Evolutionary conservation across 495 filamentous ascomycete genomes (phyloP).

Genomic region (Neurospora terricola): DNA sequence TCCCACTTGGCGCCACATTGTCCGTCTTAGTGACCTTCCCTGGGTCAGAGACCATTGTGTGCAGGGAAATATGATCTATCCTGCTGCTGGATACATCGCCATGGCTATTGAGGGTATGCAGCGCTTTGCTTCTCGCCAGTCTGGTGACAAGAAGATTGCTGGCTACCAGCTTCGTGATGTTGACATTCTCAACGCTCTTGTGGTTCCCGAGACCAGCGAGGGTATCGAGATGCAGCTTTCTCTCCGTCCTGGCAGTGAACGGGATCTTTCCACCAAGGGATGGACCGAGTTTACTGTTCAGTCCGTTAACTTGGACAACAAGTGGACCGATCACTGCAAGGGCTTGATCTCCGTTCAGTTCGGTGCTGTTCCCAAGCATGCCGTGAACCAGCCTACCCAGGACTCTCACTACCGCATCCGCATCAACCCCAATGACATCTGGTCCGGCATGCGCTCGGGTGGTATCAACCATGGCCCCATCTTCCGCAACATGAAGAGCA

Average conservation of each 20-base stretch:
- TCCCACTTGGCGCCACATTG: conserved; percentile 31
- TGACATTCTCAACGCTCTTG: conserved; percentile 29
- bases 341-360: conserved; percentile 21
- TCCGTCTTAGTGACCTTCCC: conserved; percentile 31
- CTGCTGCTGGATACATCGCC: conserved; percentile 41
- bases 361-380: neutral
- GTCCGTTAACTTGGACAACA: conserved; percentile 36
- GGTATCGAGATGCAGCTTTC: conserved; percentile 32
- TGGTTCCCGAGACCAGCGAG: conserved; percentile 28
- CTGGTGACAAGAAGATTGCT: neutral
- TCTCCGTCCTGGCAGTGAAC: conserved; percentile 30
- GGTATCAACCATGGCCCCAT: conserved; percentile 29
- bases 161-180: conserved; percentile 33
- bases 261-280: conserved; percentile 25
- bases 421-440: conserved; percentile 17
- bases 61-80: conserved; percentile 37
- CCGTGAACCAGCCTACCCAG: neutral
- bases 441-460: conserved; percentile 15
- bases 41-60: conserved; percentile 40
- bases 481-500: conserved; percentile 26
- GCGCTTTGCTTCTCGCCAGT: conserved; percentile 5
- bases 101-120: conserved; percentile 41
- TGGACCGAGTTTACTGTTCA: conserved; percentile 29
- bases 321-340: conserved; percentile 24
- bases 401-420: conserved; percentile 14